Percentiles rank a stretch among this genome's conserved stretches.
phyloP scores from a whole-genome alignment of 768 basidiomycete genomes.

The Dioszegia crocea region DNA sequence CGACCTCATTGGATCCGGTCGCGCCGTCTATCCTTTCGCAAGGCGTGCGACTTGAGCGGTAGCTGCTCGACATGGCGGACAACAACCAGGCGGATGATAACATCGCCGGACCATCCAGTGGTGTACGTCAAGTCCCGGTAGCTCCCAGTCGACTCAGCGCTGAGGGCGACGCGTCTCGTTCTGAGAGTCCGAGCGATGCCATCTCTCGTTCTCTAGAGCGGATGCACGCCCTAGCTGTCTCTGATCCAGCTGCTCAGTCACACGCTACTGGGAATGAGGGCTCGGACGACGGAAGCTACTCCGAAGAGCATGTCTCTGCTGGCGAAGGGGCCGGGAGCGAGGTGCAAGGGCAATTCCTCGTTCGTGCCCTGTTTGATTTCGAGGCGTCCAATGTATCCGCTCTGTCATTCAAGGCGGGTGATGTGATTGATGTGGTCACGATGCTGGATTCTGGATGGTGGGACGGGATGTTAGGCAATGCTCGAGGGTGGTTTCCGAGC shows the following conservation, averaged over 20 bases:
- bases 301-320: neutral
- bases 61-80: neutral
- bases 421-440: constrained; percentile 89
- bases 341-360: constrained; percentile 54
- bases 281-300: neutral
- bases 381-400: constrained; percentile 81
- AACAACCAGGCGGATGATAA: neutral
- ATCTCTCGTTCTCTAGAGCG: neutral
- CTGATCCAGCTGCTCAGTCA: too few relatives aligned
- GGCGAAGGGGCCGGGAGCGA: too few relatives aligned
- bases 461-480: constrained; percentile 86
- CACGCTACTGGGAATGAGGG: neutral
- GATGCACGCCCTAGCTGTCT: too few relatives aligned
- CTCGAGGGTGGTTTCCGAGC: constrained; percentile 84
- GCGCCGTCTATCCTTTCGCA: too few relatives aligned
- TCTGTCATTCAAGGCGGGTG: constrained; percentile 76
- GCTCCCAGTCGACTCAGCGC: too few relatives aligned
- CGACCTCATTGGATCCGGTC: too few relatives aligned
- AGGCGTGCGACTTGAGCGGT: too few relatives aligned
- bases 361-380: constrained; percentile 79
- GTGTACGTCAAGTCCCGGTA: too few relatives aligned
- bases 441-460: constrained; percentile 94
- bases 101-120: neutral
- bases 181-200: too few relatives aligned
- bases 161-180: too few relatives aligned